Evolutionary conservation across 192 early-diverging fungal species (phyloP), one percentile per base, ranked within the genome.

Genomic region (Borealophlyctis nickersoniae): DNA sequence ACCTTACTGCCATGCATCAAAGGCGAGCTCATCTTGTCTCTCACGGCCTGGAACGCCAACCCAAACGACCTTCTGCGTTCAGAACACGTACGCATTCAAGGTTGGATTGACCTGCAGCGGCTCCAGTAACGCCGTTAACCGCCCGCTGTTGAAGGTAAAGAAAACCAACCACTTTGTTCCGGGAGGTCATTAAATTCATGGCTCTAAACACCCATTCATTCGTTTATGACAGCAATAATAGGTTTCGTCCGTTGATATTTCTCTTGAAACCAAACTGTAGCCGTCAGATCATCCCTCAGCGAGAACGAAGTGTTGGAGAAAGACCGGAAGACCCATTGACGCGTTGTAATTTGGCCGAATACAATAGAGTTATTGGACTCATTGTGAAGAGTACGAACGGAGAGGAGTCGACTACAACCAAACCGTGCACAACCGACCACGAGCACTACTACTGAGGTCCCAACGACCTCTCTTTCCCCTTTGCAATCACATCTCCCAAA

Each of bases 41-140:
- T n/a, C n/a, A n/a, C n/a, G n/a, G n/a, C n/a, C n/a, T n/a, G n/a
- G n/a, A n/a, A n/a, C n/a, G n/a, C n/a, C n/a, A n/a, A n/a, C n/a
- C n/a, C n/a, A n/a, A n/a, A n/a, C n/a, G n/a, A n/a, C n/a, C n/a
- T n/a, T n/a, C n/a, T n/a, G n/a, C n/a, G n/a, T 36, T 13, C 62
- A 77, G 75, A 52, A 66, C 50, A 71, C 69, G 35, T 89, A 88
- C 82, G 85, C 74, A 39, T 92, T 82, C 80, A 87, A 85, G 28
- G 90, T 92, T 63, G 83, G 66, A 61, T 90, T 92, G 90, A 81
- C 84, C 70, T 92, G 90, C 80, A 66, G 65, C 36, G 90, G 90
- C 30, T 92, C 88, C 83, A 80, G 78, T 23, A 81, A 81, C 66
- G 90, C 90, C 52, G 90, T 92, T 45, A 80, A 76, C 64, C 73